Base-by-base conservation (phyloP, 2,329 filamentous ascomycete genomes). In the Penicillium sp. region DNA sequence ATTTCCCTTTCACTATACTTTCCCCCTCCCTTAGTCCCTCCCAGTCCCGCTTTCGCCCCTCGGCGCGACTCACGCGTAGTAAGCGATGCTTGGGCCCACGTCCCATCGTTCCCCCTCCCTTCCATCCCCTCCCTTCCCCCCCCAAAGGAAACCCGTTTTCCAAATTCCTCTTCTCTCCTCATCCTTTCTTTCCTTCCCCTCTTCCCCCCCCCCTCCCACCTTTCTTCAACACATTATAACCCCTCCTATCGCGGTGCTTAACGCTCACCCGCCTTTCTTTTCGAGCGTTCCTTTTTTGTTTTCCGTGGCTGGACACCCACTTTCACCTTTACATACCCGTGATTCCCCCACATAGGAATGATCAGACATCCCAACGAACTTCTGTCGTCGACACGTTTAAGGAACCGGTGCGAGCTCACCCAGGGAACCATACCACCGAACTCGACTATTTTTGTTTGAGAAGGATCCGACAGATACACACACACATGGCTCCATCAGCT, bases 401-500 rank as follows among this genome's bases (percentile, higher is more conserved):
- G 76, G 68, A 74, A 73, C 67, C 73, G 73, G 73, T 75, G 71
- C 70, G 74, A 74, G 70, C 66, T 71, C 64, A 73, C 74, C 57
- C 72, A 73, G 64, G 73, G 71, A 68, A 71, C 71, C 59, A 75
- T 75, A 75, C 64, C 68, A 60, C 67, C 66, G 61, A 59, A 63
- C 60, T 64, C 62, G 55, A 65, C 66, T 61, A 61, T 66, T 56
- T 60, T 62, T 55, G 53, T 63, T 52, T 71, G 63, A 67, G 65
- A 65, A 69, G 65, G 11, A 70, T 52, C 44, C 47, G 37, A 37
- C 49, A 22, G 41, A 50, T 54, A 49, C 59, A 55, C 60, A 65
- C 65, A 65, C 65, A 71, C 57, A 77, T 77, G 75, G 75, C 76
- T 69, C 73, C 76, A 49, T 70, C 68, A 61, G 68, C 89, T 72